Evolutionary conservation across 2,329 filamentous ascomycete species (phyloP), one percentile per base, ranked within the genome.

Genomic region (Aureobasidium lini): DNA sequence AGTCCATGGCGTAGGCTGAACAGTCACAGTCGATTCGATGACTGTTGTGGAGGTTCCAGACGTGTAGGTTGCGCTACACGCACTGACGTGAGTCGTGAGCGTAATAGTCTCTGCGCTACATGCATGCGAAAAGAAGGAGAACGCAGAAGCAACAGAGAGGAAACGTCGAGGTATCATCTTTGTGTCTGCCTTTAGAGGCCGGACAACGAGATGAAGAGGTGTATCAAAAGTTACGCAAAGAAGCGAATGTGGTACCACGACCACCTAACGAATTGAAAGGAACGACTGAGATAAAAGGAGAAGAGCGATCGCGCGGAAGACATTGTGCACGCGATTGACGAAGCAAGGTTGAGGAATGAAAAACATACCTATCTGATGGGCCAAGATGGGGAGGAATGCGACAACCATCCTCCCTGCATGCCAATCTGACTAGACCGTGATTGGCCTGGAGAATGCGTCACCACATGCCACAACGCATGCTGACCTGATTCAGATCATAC

Each of bases 11-110:
- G 61, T 63, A 2, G 67, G 67, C n/a, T 61, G 53, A 34, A 70
- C 66, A 5, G 64, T 68, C 31, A 68, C 63, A 18, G 69, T 69
- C 3, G 69, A 69, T 10, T 66, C 64, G 6, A 69, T 62, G 5
- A 69, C 70, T 6, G 57, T 62, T 6, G 62, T 61, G 7, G 49
- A 54, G 11, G 37, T 49, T 18, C 46, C 40, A 39, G 57, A 59
- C 18, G 54, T 57, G 29, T 58, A 57, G 15, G 46, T 57, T 29
- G 53, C 56, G 8, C 50, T 54, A n/a, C 57, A 60, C 1, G 59
- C 60, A 43, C 62, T 62, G 44, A 62, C 49, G 29, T 58, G 61
- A 11, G 57, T 60, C 11, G 62, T 63, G 13, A 63, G 48, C 7
- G 62, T 63, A 9, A 63, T 59, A 11, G 53, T 59, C 32, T 63